Percentiles rank a stretch among this genome's conserved stretches.
phyloP scores from a whole-genome alignment of 495 filamentous ascomycete species.

The Hypomontagnella submonticulosa region DNA sequence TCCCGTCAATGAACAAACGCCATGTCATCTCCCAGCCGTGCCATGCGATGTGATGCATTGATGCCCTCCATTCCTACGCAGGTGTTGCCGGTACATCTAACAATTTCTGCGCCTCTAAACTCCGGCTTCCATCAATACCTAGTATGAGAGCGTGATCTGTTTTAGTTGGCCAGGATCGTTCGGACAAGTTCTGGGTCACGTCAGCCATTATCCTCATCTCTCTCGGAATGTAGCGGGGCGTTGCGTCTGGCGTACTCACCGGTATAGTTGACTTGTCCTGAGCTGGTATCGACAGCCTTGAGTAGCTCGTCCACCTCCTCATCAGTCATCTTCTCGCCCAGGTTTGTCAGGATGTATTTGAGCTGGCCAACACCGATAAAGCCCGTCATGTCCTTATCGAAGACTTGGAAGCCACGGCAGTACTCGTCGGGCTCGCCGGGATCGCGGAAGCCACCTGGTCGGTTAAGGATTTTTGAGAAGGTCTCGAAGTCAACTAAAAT shows the following conservation, averaged over 20 bases:
- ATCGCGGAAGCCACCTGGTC: constrained; percentile 96
- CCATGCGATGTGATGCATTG: constrained; percentile 25
- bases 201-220: constrained; percentile 20
- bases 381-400: constrained; percentile 98
- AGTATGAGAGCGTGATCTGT: constrained; percentile 6
- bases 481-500: constrained; percentile 93
- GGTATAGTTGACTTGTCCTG: constrained; percentile 95
- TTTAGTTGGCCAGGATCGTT: constrained; percentile 91
- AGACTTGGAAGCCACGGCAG: constrained; percentile 97
- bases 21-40: constrained; percentile 44
- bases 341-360: constrained; percentile 94
- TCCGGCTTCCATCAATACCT: constrained; percentile 32
- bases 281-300: constrained; percentile 94
- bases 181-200: constrained; percentile 79
- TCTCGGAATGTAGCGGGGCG: background rate
- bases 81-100: constrained; percentile 20
- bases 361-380: constrained; percentile 97
- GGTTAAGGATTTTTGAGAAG: constrained; percentile 94
- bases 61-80: background rate
- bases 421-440: constrained; percentile 98
- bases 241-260: constrained; percentile 62
- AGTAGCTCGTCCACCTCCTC: constrained; percentile 98
- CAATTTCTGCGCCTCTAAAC: constrained; percentile 40
- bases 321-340: constrained; percentile 98
- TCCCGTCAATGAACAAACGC: constrained; percentile 46